Base-by-base conservation (phyloP, 768 basidiomycete species). In the Boletus tomentosulus region DNA sequence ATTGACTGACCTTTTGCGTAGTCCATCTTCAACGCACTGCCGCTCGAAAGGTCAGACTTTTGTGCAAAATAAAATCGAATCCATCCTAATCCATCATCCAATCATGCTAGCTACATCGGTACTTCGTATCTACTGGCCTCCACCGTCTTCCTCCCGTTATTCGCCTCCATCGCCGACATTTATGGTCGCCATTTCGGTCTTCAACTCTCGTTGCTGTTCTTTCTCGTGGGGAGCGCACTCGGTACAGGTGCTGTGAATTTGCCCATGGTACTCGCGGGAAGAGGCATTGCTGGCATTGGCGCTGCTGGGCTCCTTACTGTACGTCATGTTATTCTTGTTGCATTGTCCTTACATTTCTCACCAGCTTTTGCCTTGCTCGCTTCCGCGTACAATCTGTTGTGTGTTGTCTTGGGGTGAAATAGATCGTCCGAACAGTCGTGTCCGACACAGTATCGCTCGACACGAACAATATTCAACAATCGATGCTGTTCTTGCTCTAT, bases 71-170 rank as follows among this genome's bases (percentile, higher is more conserved):
- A 3, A 8, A 3, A 12, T 0, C 2, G 4, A 42, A 35, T 28
- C 37, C 10, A 31, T 35, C 16, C 11, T 39, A 22, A 27, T 50
- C 35, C 37, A 24, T 27, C 19, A 27, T n/a, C 27, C 7, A 11
- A 28, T 35, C 13, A 12, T 13, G 27, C 11, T 12, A 75, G 79
- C 51, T 79, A 75, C 53, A 74, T 81, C 19, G 79, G 80, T 39
- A 81, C 80, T 1, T 60, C 74, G 2, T 81, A 81, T 51, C 64
- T 81, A 24, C 67, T 81, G 15, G 73, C 80, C 0, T 78, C 78
- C 16, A 79, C 80, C 3, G 77, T 80, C 46, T 81, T 81, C 62
- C 66, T 81, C 9, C 79, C 79, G 6, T 59, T 82, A 8, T 81
- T 77, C 42, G 79, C 76, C 1, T 75, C 76, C 7, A 54, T 81